These are phyloP conservation scores for Pseudoscleropodium purum DNA, from an alignment of 225 moss, liverwort and hornwort species.

Conservation along the genomic window DNA sequence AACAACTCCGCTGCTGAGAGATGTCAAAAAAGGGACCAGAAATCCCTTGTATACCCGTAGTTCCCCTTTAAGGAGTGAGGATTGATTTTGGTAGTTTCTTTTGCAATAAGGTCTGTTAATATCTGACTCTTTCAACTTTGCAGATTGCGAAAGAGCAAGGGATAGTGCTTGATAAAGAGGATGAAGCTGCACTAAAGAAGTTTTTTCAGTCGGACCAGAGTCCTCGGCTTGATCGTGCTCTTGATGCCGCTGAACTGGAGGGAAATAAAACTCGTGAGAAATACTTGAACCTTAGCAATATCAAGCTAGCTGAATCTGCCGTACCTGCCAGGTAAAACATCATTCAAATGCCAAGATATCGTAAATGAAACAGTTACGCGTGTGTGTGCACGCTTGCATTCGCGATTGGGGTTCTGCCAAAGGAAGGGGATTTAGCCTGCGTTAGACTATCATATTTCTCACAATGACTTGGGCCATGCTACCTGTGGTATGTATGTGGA, in stretches of 20 bases:
- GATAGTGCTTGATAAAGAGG: slow-evolving; percentile 15
- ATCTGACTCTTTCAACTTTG: background rate
- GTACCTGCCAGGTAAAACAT: background rate
- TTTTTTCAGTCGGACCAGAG: background rate
- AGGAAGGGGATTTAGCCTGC: background rate
- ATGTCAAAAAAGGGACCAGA: background rate
- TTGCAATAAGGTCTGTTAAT: background rate
- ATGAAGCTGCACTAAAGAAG: slow-evolving; percentile 1
- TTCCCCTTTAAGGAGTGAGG: background rate
- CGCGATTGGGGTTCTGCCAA: background rate
- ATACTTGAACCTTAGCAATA: slow-evolving; percentile 16
- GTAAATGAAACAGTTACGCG: background rate
- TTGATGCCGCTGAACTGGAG: background rate
- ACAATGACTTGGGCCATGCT: background rate
- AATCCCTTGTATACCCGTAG: background rate
- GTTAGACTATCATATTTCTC: background rate
- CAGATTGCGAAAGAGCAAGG: slow-evolving; percentile 29
- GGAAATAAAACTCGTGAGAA: background rate
- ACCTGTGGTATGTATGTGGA: background rate
- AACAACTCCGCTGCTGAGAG: background rate
- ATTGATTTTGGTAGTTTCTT: background rate
- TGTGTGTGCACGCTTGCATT: background rate
- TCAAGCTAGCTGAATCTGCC: background rate
- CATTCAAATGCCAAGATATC: background rate
- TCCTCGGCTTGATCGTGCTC: background rate